These are phyloP conservation scores for Aspergillus versicolor DNA, from an alignment of 2,329 filamentous ascomycete species.

Conservation along the genomic window DNA sequence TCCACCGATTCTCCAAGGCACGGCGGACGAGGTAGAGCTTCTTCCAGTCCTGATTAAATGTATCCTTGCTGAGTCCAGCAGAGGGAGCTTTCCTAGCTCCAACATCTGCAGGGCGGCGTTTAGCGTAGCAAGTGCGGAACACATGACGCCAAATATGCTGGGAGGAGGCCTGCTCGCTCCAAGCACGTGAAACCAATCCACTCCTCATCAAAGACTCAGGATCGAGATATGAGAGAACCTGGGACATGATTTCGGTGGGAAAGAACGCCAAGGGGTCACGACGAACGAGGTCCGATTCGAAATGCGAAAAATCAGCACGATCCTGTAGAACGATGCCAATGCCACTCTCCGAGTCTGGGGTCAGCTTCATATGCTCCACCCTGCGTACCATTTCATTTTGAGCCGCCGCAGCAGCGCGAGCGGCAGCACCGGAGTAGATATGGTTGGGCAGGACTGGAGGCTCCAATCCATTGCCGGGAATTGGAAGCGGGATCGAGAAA, in stretches of 20 bases:
- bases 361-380: constrained; percentile 31
- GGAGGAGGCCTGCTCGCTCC: constrained; percentile 57
- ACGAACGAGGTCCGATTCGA: constrained; percentile 37
- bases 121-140: constrained; percentile 57
- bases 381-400: constrained; percentile 46
- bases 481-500: constrained; percentile 32
- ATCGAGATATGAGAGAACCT: constrained; percentile 61
- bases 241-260: constrained; percentile 59
- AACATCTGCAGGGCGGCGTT: constrained; percentile 38
- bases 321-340: constrained; percentile 48
- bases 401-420: constrained; percentile 50
- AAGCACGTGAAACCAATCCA: constrained; percentile 57
- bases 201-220: constrained; percentile 55
- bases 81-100: constrained; percentile 50
- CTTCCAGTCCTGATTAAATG: constrained; percentile 76
- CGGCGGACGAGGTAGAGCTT: constrained; percentile 76
- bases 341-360: constrained; percentile 49
- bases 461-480: constrained; percentile 38
- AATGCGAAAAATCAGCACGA: constrained; percentile 34
- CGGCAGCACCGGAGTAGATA: constrained; percentile 44
- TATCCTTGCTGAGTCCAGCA: constrained; percentile 53
- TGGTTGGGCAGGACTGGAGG: constrained; percentile 42
- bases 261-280: constrained; percentile 56
- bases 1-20: constrained; percentile 77
- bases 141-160: constrained; percentile 62